Evolutionary conservation across 1,284 basidiomycete species (phyloP), one percentile per base, ranked within the genome.

Genomic region (Serendipita sp.): DNA sequence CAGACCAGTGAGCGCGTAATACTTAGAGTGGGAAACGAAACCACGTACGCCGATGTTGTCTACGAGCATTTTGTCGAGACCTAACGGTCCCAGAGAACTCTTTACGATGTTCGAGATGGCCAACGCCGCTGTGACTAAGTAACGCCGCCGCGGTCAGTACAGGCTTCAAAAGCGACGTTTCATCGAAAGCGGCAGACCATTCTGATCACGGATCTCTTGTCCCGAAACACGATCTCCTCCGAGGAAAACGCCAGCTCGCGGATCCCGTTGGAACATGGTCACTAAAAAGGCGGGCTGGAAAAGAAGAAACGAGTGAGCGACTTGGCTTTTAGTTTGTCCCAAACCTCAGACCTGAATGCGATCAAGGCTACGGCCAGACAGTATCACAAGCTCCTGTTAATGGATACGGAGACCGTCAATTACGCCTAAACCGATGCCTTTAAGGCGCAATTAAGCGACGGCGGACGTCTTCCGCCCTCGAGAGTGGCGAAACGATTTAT

Each of bases 51-150:
- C 96, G 69, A 99, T 95, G 75, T 98, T 96, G 74, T 99, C 95
- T 32, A 99, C 95, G 60, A 98, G 81, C 94, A 99, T 94, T 76
- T 96, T 96, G 74, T 96, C 93, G 1, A 96, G 82, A 42, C 93
- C 95, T 64, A 98, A 82, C 3, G 96, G 96, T 6, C 96, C 96
- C 49, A 99, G 74, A 55, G 93, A 96, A 69, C 91, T 96, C 80
- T 96, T 98, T 63, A 99, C 85, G 69, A 98, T 89, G 76, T 99
- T 99, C 66, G 96, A 92, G 70, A 99, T 96, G 8, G 93, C 88
- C 73, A 93, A 88, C 60, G 94, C 95, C 58, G 96, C 95, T 69
- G 93, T 84, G 68, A 99, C 96, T 93, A 69, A 45, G 22, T 60
- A 63, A 67, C 61, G 45, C 38, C 50, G 38, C 35, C 32, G 43